Base-by-base conservation (phyloP, 768 basidiomycete species). In the Mycena capillaripes region DNA sequence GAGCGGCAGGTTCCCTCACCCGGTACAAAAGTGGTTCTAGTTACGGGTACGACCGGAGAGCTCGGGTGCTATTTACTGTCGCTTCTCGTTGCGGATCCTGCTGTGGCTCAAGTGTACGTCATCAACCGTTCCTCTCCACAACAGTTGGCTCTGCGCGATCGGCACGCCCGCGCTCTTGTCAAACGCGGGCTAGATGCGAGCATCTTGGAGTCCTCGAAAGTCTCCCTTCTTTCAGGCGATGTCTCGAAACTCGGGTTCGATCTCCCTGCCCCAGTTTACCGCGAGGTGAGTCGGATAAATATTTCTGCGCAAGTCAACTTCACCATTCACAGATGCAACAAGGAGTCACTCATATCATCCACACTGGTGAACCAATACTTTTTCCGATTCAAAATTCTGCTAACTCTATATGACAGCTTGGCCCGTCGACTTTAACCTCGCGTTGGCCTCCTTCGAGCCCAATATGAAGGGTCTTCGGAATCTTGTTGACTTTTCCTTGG, bases 291-390 rank as follows among this genome's bases (percentile, higher is more conserved):
- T 66, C 23, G 2, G 6, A 23, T 42, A 56, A 34, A 38, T 44
- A 16, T 30, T 14, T 38, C 21, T 23, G n/a, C 27, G 21, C 4
- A 10, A 34, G n/a, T n/a, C n/a, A 21, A 25, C 19, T 53, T 23
- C 46, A 32, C 11, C 42, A 3, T 17, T 3, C 55, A 9, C 52
- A 82, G 78, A 76, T 83, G 48, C 72, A 76, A 17, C 32, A 58
- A n/a, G 78, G 76, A 12, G 75, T 82, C 6, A 84, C 83, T 7
- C 81, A 81, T 36, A 78, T 86, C 72, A 81, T 84, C 11, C 83
- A 85, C 76, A 82, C 81, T 27, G 82, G 82, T 83, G 23, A 53
- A 23, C 4, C 14, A n/a, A 12, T 7, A 8, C 1, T 14, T 46
- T 30, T 25, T 38, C 1, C 1, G 7, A 14, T 16, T 55, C 21